Evolutionary conservation across 2,329 filamentous ascomycete species (phyloP).

Genomic region (Zasmidium citrigriseum): DNA sequence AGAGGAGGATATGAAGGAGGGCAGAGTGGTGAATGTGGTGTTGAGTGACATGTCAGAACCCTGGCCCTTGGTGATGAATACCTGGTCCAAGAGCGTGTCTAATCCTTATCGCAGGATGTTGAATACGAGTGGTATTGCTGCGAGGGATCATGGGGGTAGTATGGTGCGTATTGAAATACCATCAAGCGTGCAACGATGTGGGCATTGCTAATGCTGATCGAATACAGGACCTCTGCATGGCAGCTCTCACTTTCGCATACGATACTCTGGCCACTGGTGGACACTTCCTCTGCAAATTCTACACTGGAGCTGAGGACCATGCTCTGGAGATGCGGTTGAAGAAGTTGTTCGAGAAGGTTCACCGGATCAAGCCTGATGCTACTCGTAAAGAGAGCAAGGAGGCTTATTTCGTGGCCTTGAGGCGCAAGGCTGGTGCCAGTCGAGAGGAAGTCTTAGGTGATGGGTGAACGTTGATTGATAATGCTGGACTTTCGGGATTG

Average conservation of each 20-base stretch:
- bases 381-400: slow-evolving; percentile 77
- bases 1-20: slow-evolving; percentile 32
- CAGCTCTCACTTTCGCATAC: slow-evolving; percentile 80
- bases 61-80: slow-evolving; percentile 80
- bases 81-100: slow-evolving; percentile 87
- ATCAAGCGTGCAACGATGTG: background rate
- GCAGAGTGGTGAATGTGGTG: slow-evolving; percentile 80
- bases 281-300: slow-evolving; percentile 97
- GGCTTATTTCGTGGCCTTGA: slow-evolving; percentile 79
- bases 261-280: slow-evolving; percentile 81
- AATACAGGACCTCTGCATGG: slow-evolving; percentile 78
- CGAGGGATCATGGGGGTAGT: slow-evolving; percentile 87
- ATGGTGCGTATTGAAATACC: slow-evolving; percentile 67
- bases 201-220: background rate
- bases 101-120: slow-evolving; percentile 97
- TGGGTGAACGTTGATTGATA: slow-evolving; percentile 13
- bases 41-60: slow-evolving; percentile 99
- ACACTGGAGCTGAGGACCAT: slow-evolving; percentile 86
- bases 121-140: slow-evolving; percentile 89
- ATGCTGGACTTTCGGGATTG: too few species aligned
- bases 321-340: slow-evolving; percentile 72
- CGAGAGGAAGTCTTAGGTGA: slow-evolving; percentile 45
- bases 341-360: slow-evolving; percentile 75
- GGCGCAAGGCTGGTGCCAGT: slow-evolving; percentile 59
- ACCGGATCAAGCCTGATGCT: slow-evolving; percentile 86